Evolutionary conservation across 441 rosid genomes (phyloP).

Genomic region (Populus hybrid): DNA sequence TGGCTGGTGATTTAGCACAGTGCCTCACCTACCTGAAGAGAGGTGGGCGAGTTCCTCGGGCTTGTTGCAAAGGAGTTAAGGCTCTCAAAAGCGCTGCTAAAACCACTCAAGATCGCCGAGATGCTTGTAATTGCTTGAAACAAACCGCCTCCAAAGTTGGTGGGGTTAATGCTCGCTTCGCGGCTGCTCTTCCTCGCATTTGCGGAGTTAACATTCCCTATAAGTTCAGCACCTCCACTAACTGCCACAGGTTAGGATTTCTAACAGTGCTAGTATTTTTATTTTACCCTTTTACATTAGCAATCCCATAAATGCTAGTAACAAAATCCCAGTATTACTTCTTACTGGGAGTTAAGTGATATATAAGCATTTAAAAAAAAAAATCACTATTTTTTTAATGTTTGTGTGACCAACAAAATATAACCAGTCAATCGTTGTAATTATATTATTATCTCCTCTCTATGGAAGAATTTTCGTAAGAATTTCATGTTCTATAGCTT

Average conservation of each 20-base stretch:
- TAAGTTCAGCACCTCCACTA: conserved; percentile 36
- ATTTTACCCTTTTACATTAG: neutral
- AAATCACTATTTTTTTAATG: no score
- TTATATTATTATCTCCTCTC: no score
- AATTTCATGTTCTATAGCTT: no score
- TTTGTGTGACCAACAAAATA: no score
- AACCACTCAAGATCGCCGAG: conserved; percentile 22
- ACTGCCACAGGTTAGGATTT: conserved; percentile 31
- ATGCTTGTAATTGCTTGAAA: conserved; percentile 22
- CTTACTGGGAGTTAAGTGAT: neutral
- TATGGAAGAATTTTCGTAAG: no score
- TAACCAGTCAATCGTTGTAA: neutral
- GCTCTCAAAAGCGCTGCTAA: conserved; percentile 5
- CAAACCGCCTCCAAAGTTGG: neutral
- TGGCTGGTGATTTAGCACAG: neutral
- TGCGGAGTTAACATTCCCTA: conserved; percentile 41
- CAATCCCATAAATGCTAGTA: neutral
- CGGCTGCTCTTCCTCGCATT: conserved; percentile 24
- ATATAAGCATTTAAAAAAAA: neutral
- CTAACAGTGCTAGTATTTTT: no score
- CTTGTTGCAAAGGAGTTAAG: conserved; percentile 21
- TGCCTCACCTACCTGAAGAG: conserved; percentile 11
- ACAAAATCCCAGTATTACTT: neutral
- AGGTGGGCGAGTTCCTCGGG: neutral
- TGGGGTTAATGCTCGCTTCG: conserved; percentile 7